Base-by-base conservation (phyloP, 805 yeast species). In the Saccharomycopsis microspora region DNA sequence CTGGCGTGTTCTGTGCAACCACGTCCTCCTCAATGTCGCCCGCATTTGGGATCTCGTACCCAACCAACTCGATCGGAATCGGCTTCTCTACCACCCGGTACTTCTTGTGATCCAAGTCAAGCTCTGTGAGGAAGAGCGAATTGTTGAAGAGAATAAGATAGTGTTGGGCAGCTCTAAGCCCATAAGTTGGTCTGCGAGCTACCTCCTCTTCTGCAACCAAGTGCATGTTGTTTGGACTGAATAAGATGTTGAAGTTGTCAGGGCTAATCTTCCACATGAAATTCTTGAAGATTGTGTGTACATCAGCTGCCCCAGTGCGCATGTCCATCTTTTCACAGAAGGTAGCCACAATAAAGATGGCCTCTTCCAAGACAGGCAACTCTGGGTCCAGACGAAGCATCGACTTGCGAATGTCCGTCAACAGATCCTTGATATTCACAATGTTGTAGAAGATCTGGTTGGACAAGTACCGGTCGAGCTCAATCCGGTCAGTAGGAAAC, bases 301-400 rank as follows among this genome's bases (percentile, higher is more conserved):
- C 52, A 33, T 51, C 52, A 6, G 54, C 51, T 19, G 43, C 27
- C 4, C 54, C 54, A 19, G 48, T 40, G 29, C 54, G 9, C 9
- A 41, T n/a, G 40, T 51, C 39, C 5, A 51, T 39, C 28, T 43
- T 48, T 31, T 51, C 54, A 42, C 54, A 51, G 32, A 51, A 51
- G 8, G 37, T 39, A 5, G 43, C 19, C 7, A 39, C 39, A 9
- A 51, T 43, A 8, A 19, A 39, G 41, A 45, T 43, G 5, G 54
- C 49, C 10, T 35, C 49, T 30, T 39, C 34, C 29, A 51, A 41
- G 7, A 10, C 35, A 11, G 9, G 32, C 27, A 32, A 8, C 32
- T 51, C 50, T 30, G 47, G 52, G 35, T 48, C 54, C 11, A 5
- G 31, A 4, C 11, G 9, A 10, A 31, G 11, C 10, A 32, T 34